Conservation (phyloP, 495 filamentous ascomycete genomes). For the Physcia stellaris region DNA sequence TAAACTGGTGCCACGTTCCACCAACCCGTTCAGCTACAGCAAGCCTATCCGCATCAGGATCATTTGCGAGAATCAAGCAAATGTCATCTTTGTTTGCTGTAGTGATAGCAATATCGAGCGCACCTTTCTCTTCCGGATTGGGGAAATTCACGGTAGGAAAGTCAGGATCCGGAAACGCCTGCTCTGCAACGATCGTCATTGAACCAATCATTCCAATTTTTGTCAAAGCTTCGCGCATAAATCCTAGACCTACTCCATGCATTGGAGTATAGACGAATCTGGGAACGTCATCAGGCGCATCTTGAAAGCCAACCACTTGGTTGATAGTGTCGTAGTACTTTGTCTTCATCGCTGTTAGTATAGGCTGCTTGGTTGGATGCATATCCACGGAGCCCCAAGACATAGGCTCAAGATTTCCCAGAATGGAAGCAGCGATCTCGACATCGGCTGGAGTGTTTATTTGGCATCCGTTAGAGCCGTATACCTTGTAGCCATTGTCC, state of each 20-base stretch:
- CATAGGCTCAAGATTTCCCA: conserved; percentile 38
- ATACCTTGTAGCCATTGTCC: conserved; percentile 65
- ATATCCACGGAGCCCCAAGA: conserved; percentile 37
- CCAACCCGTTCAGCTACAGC: conserved; percentile 48
- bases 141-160: conserved; percentile 61
- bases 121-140: conserved; percentile 59
- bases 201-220: conserved; percentile 31
- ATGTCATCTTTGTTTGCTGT: conserved; percentile 36
- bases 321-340: conserved; percentile 31
- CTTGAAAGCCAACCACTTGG: neutral
- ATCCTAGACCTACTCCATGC: conserved; percentile 48
- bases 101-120: conserved; percentile 47
- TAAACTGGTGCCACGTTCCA: conserved; percentile 48
- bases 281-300: neutral
- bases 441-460: conserved; percentile 50
- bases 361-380: conserved; percentile 11
- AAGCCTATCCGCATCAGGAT: conserved; percentile 64
- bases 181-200: conserved; percentile 31
- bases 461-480: conserved; percentile 46
- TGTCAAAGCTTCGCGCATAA: conserved; percentile 32
- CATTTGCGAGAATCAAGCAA: conserved; percentile 47
- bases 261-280: conserved; percentile 53
- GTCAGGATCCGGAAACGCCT: conserved; percentile 47
- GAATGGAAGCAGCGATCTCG: conserved; percentile 47
- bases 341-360: conserved; percentile 24